These are phyloP conservation scores for Penicillium sp. DNA, from an alignment of 2,329 filamentous ascomycete species.

Conservation along the genomic window DNA sequence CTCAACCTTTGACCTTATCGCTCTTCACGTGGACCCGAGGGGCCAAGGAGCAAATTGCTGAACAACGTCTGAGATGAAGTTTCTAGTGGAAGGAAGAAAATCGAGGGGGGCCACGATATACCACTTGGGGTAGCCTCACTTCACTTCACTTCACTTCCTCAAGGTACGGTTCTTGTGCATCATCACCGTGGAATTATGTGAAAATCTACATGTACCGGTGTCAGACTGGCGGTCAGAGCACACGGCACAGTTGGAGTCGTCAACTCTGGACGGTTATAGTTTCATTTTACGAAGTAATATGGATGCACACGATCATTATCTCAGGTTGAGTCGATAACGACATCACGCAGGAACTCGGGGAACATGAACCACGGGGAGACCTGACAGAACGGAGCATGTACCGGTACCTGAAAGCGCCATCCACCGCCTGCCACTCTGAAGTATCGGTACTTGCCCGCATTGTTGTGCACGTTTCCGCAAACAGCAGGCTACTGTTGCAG, in stretches of 20 bases:
- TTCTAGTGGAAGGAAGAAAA: neutral
- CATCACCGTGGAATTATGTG: neutral
- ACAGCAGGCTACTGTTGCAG: neutral
- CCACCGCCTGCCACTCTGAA: neutral
- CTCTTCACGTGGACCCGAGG: slow-evolving; percentile 14
- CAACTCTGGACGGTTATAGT: neutral
- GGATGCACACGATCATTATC: neutral
- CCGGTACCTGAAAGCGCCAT: neutral
- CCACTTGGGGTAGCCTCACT: neutral
- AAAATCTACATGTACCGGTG: neutral
- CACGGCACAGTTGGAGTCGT: neutral
- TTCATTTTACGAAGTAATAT: neutral
- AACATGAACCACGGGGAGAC: neutral
- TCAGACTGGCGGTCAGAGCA: slow-evolving; percentile 21
- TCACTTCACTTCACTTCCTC: neutral
- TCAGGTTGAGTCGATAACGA: neutral
- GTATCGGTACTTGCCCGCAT: neutral
- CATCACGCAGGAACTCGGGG: neutral
- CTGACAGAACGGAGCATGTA: neutral
- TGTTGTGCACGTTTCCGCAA: slow-evolving; percentile 3
- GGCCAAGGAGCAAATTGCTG: neutral
- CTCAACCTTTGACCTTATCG: slow-evolving; percentile 21
- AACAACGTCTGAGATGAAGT: neutral
- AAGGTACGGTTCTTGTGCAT: neutral
- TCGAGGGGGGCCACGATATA: neutral